Conservation (phyloP, 331 rosid species). For the Malus hybrid region DNA sequence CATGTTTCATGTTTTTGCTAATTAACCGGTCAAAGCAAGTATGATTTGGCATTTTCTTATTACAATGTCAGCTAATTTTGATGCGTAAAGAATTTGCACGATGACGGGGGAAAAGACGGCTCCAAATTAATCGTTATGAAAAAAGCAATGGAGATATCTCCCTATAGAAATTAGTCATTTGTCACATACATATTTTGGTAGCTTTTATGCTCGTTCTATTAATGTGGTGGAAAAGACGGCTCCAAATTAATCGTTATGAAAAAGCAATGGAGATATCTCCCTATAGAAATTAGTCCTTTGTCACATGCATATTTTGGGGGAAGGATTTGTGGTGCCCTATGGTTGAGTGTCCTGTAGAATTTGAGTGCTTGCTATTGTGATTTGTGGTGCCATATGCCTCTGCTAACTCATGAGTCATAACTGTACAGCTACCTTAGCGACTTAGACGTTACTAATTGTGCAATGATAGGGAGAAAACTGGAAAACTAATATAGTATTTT, state of each 20-base stretch:
- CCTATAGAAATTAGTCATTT: too few species aligned
- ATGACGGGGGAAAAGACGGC: neutral
- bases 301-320: neutral
- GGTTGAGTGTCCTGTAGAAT: neutral
- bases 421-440: neutral
- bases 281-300: neutral
- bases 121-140: too few species aligned
- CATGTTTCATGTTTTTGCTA: neutral
- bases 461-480: neutral
- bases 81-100: constrained; percentile 11
- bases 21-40: neutral
- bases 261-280: neutral
- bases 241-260: neutral
- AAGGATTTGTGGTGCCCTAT: neutral
- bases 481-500: neutral
- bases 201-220: neutral
- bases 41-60: neutral
- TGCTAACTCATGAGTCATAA: neutral
- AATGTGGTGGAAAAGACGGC: neutral
- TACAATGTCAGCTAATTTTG: neutral
- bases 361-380: neutral
- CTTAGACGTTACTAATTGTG: neutral
- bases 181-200: too few species aligned
- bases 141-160: too few species aligned
- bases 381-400: neutral